Evolutionary conservation across 306 rosid genomes (phyloP), one percentile per base, ranked within the genome.

Genomic region (Vigna radiata): DNA sequence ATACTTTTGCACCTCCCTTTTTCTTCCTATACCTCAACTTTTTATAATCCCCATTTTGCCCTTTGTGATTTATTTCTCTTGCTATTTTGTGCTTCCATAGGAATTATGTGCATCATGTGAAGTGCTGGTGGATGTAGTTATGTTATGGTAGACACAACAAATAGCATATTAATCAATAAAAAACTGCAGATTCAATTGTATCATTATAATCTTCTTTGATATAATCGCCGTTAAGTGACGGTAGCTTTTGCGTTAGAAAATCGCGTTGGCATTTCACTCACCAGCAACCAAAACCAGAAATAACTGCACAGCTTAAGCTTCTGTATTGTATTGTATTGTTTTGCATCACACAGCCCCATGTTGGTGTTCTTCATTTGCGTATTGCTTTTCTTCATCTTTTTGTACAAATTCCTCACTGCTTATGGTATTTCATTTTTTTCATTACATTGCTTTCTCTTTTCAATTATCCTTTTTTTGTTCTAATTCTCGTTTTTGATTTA

Each of bases 401-500:
- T 83, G 48, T 85, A 82, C 87, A 91, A 72, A 76, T 89, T 91
- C 85, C 81, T 79, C 75, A 86, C 84, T 5, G 89, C 94, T 56
- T 84, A 90, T 87, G 97, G 97, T 94, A 84, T 16, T 67, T 5
- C 0, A 48, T 18, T 12, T 44, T 44, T 31, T 2, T 54, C 11
- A 2, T 12, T 39, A 21, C 49, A 8, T 29, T 29, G 27, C 10
- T 68, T 67, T 19, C 33, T 6, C 33, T 15, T 17, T 49, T 17
- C 2, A 41, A 16, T 61, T 31, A 6, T 33, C 13, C 19, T 25
- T 25, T 31, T 21, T 78, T n/a, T 53, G 13, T 61, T 49, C 72
- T 55, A 25, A 54, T 67, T 79, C 2, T 21, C 39, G 12, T 47
- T 69, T 29, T 15, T 58, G 2, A 67, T 69, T 36, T 5, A 8